Conservation (phyloP, 2,329 filamentous ascomycete species). For the Aspergillus floridensis region DNA sequence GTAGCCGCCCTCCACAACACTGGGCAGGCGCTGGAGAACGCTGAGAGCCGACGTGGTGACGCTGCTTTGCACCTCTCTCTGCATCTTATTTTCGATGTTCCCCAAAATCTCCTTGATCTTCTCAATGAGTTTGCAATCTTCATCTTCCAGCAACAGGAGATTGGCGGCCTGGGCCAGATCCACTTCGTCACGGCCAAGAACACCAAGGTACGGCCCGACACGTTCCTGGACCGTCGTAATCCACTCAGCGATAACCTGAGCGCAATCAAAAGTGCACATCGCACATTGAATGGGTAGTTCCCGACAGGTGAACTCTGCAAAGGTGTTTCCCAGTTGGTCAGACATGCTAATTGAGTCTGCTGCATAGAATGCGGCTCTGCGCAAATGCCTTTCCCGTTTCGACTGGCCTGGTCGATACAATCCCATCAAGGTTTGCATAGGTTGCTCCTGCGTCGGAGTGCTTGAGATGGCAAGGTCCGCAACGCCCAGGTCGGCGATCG, state of each 20-base stretch:
- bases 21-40: slow-evolving; percentile 53
- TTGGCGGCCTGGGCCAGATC: slow-evolving; percentile 78
- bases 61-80: slow-evolving; percentile 55
- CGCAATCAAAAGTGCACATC: slow-evolving; percentile 90
- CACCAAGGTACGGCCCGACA: slow-evolving; percentile 82
- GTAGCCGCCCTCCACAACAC: slow-evolving; percentile 68
- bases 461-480: slow-evolving; percentile 37
- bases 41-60: slow-evolving; percentile 52
- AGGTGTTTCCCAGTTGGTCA: slow-evolving; percentile 79
- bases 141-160: slow-evolving; percentile 86
- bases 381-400: slow-evolving; percentile 79
- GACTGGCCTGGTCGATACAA: slow-evolving; percentile 47
- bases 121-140: slow-evolving; percentile 79
- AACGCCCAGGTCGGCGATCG: slow-evolving; percentile 37
- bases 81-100: slow-evolving; percentile 77
- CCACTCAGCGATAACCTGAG: slow-evolving; percentile 93
- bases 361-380: slow-evolving; percentile 93
- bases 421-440: slow-evolving; percentile 28
- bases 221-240: slow-evolving; percentile 88
- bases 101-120: slow-evolving; percentile 79
- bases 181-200: slow-evolving; percentile 78
- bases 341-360: slow-evolving; percentile 88
- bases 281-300: slow-evolving; percentile 88
- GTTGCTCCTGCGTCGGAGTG: slow-evolving; percentile 36
- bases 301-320: slow-evolving; percentile 76